These are phyloP conservation scores for Dentipellis fragilis DNA, from an alignment of 768 basidiomycete genomes.

Conservation along the genomic window DNA sequence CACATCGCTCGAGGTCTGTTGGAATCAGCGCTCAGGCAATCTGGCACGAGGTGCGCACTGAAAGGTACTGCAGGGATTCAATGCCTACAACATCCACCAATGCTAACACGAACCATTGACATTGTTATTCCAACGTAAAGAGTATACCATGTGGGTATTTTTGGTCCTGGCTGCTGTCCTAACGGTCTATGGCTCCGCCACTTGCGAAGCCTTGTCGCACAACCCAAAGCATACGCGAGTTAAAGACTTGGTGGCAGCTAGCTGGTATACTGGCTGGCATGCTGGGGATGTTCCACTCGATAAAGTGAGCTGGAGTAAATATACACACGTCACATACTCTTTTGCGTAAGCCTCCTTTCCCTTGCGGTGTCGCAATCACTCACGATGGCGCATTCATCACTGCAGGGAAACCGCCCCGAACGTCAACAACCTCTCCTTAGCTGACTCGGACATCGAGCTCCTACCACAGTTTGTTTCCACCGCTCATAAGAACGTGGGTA, in stretches of 20 bases:
- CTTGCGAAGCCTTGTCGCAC: neutral
- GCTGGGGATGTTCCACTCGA: conserved; percentile 28
- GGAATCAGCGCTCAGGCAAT: too few relatives aligned
- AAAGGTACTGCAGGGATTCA: too few relatives aligned
- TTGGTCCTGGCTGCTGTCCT: too few relatives aligned
- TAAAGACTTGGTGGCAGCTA: conserved; percentile 29
- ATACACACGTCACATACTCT: conserved; percentile 46
- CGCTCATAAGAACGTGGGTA: conserved; percentile 23
- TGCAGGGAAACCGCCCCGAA: conserved; percentile 25
- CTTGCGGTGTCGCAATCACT: neutral
- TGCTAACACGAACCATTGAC: too few relatives aligned
- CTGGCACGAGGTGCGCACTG: too few relatives aligned
- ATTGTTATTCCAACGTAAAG: too few relatives aligned
- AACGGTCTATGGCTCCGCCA: too few relatives aligned
- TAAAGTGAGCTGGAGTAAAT: conserved; percentile 45
- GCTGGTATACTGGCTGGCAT: conserved; percentile 50
- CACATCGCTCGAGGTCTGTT: too few relatives aligned
- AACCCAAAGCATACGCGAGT: neutral
- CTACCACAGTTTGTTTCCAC: conserved; percentile 15
- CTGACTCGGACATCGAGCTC: conserved; percentile 16
- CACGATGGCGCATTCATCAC: neutral
- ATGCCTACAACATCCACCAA: too few relatives aligned
- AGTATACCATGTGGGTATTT: too few relatives aligned
- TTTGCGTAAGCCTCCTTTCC: conserved; percentile 40
- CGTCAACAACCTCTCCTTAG: conserved; percentile 16